phyloP scores from a whole-genome alignment of 176 grass and related monocot species.

The Coix lacrymajobi region DNA sequence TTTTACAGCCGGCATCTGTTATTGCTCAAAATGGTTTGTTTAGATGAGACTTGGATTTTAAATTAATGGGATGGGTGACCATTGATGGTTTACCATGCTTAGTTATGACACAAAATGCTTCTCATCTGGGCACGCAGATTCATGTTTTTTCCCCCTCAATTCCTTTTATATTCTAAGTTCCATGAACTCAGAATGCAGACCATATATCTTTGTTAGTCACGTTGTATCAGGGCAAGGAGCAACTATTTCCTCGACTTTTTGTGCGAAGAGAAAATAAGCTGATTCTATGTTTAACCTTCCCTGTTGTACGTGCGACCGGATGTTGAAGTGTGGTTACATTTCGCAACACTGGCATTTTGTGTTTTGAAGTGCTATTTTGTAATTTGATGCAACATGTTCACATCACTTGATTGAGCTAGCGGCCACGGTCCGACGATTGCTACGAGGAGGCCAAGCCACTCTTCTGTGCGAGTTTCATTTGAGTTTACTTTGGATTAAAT shows the following conservation, averaged over 20 bases:
- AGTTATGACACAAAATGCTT: neutral
- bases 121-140: neutral
- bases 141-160: neutral
- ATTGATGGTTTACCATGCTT: neutral
- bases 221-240: neutral
- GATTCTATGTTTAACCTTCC: neutral
- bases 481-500: too few species aligned
- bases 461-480: too few species aligned
- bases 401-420: too few species aligned
- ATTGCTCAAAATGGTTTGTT: neutral
- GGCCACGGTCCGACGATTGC: too few species aligned
- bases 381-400: neutral
- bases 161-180: neutral
- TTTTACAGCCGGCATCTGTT: neutral
- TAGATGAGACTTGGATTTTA: neutral
- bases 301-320: neutral
- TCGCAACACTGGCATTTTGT: neutral
- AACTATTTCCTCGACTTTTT: neutral
- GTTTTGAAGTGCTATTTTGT: neutral
- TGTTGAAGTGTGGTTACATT: neutral
- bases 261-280: neutral
- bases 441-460: too few species aligned
- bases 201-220: neutral
- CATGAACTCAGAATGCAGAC: neutral
- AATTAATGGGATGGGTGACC: neutral